Percentiles rank a stretch among this genome's conserved stretches.
phyloP scores from a whole-genome alignment of 345 rosid genomes.

The Conringia planisiliqua region DNA sequence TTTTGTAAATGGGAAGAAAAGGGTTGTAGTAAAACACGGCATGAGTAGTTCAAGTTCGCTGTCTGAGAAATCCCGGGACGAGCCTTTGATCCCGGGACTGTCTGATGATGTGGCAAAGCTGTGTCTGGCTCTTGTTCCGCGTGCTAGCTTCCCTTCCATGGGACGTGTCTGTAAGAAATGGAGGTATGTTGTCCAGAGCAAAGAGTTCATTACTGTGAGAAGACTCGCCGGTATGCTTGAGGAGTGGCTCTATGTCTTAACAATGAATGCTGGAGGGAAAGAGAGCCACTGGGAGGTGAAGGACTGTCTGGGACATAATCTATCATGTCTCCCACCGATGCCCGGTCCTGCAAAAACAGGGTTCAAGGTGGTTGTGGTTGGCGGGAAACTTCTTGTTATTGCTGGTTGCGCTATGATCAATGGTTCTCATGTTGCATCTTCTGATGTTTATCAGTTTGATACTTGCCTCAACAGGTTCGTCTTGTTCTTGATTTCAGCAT shows the following conservation, averaged over 20 bases:
- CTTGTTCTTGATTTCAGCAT: not conserved
- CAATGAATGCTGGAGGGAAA: conserved; percentile 56
- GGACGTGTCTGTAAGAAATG: conserved; percentile 83
- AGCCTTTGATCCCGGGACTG: conserved; percentile 70
- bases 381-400: conserved; percentile 74
- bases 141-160: conserved; percentile 60
- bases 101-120: conserved; percentile 84
- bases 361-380: conserved; percentile 64
- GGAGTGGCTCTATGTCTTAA: conserved; percentile 80
- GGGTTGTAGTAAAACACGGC: conserved; percentile 5
- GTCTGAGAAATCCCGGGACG: conserved; percentile 32
- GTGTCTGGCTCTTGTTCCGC: conserved; percentile 86
- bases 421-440: conserved; percentile 50
- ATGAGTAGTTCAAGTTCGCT: conserved; percentile 41
- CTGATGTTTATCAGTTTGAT: conserved; percentile 68
- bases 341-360: conserved; percentile 68
- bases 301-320: conserved; percentile 38
- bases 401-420: conserved; percentile 61
- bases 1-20: conserved; percentile 52
- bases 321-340: conserved; percentile 64
- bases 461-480: conserved; percentile 80
- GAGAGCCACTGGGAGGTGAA: conserved; percentile 86
- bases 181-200: conserved; percentile 75
- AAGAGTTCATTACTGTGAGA: conserved; percentile 66
- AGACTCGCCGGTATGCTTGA: conserved; percentile 69